phyloP scores from a whole-genome alignment of 306 rosid species.

The Sicyos edulis region DNA sequence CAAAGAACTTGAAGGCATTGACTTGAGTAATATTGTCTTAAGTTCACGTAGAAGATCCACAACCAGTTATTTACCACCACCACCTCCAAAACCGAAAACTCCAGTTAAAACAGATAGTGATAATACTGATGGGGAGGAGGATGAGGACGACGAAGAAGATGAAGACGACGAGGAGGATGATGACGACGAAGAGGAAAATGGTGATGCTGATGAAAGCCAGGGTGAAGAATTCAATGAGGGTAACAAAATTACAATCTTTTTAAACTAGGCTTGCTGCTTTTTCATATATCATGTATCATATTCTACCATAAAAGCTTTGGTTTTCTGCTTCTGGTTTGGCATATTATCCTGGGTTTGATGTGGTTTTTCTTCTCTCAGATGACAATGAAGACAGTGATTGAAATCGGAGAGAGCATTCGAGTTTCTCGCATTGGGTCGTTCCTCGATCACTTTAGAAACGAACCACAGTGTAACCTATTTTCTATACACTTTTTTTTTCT shows the following conservation, averaged over 20 bases:
- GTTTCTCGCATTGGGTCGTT: slow-evolving; percentile 15
- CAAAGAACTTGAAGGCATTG: slow-evolving; percentile 95
- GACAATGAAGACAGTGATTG: slow-evolving; percentile 60
- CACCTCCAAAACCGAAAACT: slow-evolving; percentile 57
- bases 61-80: slow-evolving; percentile 44
- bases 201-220: slow-evolving; percentile 45
- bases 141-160: slow-evolving; percentile 42
- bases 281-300: no score
- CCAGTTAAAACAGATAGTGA: slow-evolving; percentile 54
- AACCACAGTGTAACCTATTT: slow-evolving; percentile 1
- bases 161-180: slow-evolving; percentile 47
- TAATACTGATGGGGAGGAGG: slow-evolving; percentile 36
- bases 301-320: not conserved
- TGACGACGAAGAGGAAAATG: slow-evolving; percentile 22
- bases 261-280: not conserved
- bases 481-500: not conserved
- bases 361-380: slow-evolving; percentile 34
- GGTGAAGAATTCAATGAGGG: slow-evolving; percentile 72
- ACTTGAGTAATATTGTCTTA: slow-evolving; percentile 72
- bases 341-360: not conserved
- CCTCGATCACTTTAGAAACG: not conserved
- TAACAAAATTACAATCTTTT: slow-evolving; percentile 18
- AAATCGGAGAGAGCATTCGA: slow-evolving; percentile 17
- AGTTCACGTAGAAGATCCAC: slow-evolving; percentile 86
- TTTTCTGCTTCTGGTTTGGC: not conserved